These are phyloP conservation scores for Ophiostoma piceae DNA, from an alignment of 2,329 filamentous ascomycete species.

Conservation along the genomic window DNA sequence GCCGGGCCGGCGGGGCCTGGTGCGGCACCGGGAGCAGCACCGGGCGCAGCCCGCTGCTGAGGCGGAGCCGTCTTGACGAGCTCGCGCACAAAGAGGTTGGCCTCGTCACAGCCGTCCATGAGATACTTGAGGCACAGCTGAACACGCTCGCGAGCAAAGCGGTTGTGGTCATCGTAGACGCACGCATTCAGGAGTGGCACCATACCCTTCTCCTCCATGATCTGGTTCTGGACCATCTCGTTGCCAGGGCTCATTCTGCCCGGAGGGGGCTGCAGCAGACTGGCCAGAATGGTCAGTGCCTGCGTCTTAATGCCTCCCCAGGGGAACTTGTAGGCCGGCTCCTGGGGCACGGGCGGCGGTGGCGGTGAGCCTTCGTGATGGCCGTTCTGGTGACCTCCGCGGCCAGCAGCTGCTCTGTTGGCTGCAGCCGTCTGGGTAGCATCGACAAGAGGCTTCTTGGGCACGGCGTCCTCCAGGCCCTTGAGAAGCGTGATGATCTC, in stretches of 20 bases:
- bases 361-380: constrained; percentile 38
- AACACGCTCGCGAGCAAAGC: constrained; percentile 86
- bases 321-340: constrained; percentile 58
- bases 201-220: constrained; percentile 78
- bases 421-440: constrained; percentile 23
- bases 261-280: constrained; percentile 76
- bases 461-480: constrained; percentile 80
- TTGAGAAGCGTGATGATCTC: constrained; percentile 83
- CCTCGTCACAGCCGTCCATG: constrained; percentile 67
- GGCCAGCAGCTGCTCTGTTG: constrained; percentile 26
- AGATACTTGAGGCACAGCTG: constrained; percentile 84
- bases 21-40: not conserved
- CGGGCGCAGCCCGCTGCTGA: constrained; percentile 29
- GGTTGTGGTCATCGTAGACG: constrained; percentile 85
- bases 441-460: constrained; percentile 67
- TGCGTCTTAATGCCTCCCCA: constrained; percentile 82
- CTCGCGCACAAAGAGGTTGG: constrained; percentile 64
- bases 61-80: constrained; percentile 41
- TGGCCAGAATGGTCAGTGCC: constrained; percentile 83
- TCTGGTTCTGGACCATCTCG: constrained; percentile 77
- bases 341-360: constrained; percentile 51
- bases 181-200: constrained; percentile 86
- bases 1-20: not conserved
- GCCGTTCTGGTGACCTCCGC: constrained; percentile 34
- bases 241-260: constrained; percentile 57